phyloP scores from a whole-genome alignment of 371 early-diverging fungal genomes.

The Mortierella sp. region DNA sequence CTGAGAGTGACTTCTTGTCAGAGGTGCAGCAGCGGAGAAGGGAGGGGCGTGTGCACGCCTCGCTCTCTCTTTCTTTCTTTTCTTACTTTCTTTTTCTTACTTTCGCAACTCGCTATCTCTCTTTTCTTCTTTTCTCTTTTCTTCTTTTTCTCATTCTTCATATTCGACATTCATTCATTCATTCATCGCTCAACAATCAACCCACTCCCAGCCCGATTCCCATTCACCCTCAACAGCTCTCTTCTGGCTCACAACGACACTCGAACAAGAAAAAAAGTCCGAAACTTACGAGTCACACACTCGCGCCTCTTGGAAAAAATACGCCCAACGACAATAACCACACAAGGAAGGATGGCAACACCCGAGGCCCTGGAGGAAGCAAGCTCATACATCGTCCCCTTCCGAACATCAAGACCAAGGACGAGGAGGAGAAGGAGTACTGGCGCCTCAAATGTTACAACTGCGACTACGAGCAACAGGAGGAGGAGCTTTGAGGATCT shows the following conservation, averaged over 20 bases:
- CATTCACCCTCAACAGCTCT: neutral
- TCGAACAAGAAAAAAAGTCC: slow-evolving; percentile 1
- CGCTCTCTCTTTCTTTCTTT: neutral
- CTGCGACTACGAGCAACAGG: neutral
- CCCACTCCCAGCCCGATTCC: neutral
- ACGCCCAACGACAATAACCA: neutral
- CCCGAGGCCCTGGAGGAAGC: neutral
- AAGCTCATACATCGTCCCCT: slow-evolving; percentile 1
- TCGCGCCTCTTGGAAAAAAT: neutral
- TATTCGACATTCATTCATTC: slow-evolving; percentile 1
- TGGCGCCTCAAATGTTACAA: neutral
- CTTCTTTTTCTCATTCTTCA: neutral
- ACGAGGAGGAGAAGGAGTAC: neutral
- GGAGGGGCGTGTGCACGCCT: neutral
- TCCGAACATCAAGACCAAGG: neutral
- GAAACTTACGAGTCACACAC: slow-evolving; percentile 5
- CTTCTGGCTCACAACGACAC: neutral
- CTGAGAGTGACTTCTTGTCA: neutral
- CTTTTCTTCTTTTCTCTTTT: neutral
- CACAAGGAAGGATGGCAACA: neutral
- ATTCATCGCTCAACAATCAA: neutral
- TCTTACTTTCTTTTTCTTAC: neutral
- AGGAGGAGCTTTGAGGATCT: neutral
- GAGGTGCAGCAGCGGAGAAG: neutral
- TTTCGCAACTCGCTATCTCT: neutral